phyloP scores from a whole-genome alignment of 371 early-diverging fungal species.

The Dentiscutata heterogama region DNA sequence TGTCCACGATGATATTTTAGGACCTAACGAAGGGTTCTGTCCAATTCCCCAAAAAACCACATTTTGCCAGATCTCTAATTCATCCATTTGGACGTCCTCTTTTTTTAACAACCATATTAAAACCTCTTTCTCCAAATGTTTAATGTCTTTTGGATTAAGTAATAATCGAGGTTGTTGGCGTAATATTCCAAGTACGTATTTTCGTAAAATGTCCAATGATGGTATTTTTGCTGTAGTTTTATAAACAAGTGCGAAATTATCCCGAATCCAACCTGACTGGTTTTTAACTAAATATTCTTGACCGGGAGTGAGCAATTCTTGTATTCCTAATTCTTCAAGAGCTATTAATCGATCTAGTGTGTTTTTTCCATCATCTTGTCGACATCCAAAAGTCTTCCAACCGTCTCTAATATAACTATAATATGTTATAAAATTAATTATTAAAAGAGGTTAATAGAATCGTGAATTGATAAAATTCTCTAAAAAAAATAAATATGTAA shows the following conservation, averaged over 20 bases:
- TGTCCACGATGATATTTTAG: constrained; percentile 24
- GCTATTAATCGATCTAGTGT: constrained; percentile 28
- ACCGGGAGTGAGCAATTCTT: constrained; percentile 33
- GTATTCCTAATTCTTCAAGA: constrained; percentile 32
- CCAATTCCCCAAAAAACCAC: constrained; percentile 35
- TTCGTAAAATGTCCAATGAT: constrained; percentile 4
- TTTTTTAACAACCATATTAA: constrained; percentile 20
- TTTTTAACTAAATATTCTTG: constrained; percentile 35
- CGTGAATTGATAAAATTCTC: too few relatives aligned
- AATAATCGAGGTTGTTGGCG: constrained; percentile 28
- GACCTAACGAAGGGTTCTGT: neutral
- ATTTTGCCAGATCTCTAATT: constrained; percentile 37
- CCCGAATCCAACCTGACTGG: constrained; percentile 30
- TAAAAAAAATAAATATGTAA: too few relatives aligned
- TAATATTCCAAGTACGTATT: constrained; percentile 33
- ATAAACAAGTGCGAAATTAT: constrained; percentile 27
- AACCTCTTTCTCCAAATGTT: constrained; percentile 14
- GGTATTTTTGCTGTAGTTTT: constrained; percentile 25
- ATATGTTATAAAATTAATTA: too few relatives aligned
- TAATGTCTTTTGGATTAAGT: constrained; percentile 39
- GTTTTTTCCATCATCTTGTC: neutral
- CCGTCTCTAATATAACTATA: too few relatives aligned
- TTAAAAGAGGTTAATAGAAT: too few relatives aligned
- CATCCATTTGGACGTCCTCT: constrained; percentile 27
- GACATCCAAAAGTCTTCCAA: too few relatives aligned